These are phyloP conservation scores for Saccharomyces cerevisiae DNA, from an alignment of 805 yeast species.

Conservation along the genomic window DNA sequence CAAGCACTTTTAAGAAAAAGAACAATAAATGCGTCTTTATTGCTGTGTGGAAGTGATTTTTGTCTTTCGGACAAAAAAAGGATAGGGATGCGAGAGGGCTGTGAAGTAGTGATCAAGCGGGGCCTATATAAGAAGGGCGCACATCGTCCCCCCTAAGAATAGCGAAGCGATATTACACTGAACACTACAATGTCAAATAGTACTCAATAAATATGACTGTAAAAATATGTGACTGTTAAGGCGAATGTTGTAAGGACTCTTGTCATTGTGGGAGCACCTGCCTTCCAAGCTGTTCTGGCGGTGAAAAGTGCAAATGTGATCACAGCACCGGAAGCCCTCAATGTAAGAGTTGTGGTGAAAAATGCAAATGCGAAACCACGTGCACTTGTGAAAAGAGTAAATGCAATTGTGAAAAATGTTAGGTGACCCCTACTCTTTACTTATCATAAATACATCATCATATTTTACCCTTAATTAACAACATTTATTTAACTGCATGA, in stretches of 20 bases:
- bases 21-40: neutral
- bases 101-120: neutral
- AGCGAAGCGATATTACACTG: too few relatives aligned
- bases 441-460: neutral
- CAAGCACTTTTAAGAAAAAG: neutral
- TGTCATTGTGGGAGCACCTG: neutral
- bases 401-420: neutral
- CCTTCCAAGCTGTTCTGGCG: neutral
- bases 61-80: neutral
- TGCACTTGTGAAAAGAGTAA: neutral
- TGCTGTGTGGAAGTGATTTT: neutral
- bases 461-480: neutral
- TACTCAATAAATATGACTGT: neutral
- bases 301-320: neutral
- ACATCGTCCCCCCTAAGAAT: neutral
- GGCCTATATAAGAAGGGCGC: neutral
- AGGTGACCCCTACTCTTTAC: neutral
- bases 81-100: neutral
- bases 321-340: neutral
- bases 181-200: neutral
- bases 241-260: neutral
- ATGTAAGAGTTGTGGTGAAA: neutral
- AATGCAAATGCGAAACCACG: slow-evolving; percentile 5
- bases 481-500: neutral
- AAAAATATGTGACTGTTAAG: neutral